phyloP scores from a whole-genome alignment of 345 rosid species.

The Erodium maritimum region DNA sequence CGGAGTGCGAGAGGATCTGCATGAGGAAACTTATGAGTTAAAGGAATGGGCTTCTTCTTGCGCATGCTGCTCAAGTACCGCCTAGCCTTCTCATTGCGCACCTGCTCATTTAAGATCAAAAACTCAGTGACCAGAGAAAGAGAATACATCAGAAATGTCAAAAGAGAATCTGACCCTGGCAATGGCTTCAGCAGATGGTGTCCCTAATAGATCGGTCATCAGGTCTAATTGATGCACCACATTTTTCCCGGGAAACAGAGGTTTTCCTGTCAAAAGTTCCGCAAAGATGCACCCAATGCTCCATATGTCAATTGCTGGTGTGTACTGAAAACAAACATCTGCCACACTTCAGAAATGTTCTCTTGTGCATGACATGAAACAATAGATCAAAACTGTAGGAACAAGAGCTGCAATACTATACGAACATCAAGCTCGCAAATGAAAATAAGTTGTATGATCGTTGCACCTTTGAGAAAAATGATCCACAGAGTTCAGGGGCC shows the following conservation, averaged over 20 bases:
- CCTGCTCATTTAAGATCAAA: slow-evolving; percentile 30
- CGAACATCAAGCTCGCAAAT: slow-evolving; percentile 17
- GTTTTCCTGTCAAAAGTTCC: slow-evolving; percentile 88
- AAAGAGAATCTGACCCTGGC: slow-evolving; percentile 55
- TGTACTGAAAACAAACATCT: slow-evolving; percentile 44
- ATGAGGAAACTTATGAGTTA: slow-evolving; percentile 81
- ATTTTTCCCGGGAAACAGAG: slow-evolving; percentile 93
- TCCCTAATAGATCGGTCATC: slow-evolving; percentile 91
- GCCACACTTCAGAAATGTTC: background rate
- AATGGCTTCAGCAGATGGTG: slow-evolving; percentile 87
- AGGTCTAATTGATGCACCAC: slow-evolving; percentile 92
- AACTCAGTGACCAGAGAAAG: slow-evolving; percentile 7
- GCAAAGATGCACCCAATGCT: slow-evolving; percentile 97
- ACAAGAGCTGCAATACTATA: background rate
- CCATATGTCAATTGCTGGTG: slow-evolving; percentile 96
- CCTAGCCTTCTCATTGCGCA: slow-evolving; percentile 93
- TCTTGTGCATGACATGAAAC: slow-evolving; percentile 4
- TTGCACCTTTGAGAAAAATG: slow-evolving; percentile 86
- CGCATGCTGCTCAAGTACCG: slow-evolving; percentile 94
- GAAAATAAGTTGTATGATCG: slow-evolving; percentile 9
- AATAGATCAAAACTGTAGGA: too few species aligned
- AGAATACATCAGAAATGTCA: slow-evolving; percentile 4
- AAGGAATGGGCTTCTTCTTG: slow-evolving; percentile 69
- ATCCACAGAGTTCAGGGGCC: slow-evolving; percentile 95
- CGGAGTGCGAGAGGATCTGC: slow-evolving; percentile 91